Conservation (phyloP, 1,139 yeast species). For the Torulaspora pretoriensis region DNA sequence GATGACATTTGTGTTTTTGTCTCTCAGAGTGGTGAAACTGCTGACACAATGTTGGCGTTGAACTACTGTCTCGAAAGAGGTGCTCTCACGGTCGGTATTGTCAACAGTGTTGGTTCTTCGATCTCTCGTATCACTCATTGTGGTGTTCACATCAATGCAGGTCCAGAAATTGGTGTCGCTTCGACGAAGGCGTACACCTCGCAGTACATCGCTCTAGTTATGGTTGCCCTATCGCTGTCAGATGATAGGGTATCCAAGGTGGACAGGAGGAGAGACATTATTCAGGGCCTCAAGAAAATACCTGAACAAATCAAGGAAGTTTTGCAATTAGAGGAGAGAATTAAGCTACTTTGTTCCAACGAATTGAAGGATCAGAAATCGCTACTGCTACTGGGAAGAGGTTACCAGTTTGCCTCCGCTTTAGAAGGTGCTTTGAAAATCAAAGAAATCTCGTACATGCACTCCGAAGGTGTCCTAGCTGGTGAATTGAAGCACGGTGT, state of each 20-base stretch:
- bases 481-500: constrained; percentile 99
- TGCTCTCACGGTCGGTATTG: constrained; percentile 95
- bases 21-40: constrained; percentile 98
- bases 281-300: constrained; percentile 76
- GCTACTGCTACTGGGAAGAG: constrained; percentile 88
- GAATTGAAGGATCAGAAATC: constrained; percentile 79
- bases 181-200: constrained; percentile 99
- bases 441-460: constrained; percentile 98
- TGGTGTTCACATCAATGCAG: constrained; percentile 99
- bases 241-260: constrained; percentile 81
- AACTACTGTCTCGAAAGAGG: constrained; percentile 97
- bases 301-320: constrained; percentile 84
- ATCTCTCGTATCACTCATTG: constrained; percentile 96
- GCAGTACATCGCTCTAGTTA: constrained; percentile 92
- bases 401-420: constrained; percentile 96
- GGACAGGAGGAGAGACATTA: constrained; percentile 77
- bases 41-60: constrained; percentile 94
- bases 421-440: constrained; percentile 97
- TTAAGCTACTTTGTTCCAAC: constrained; percentile 69
- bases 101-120: constrained; percentile 89
- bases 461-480: constrained; percentile 97
- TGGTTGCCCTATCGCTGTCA: constrained; percentile 91
- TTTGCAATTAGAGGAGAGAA: constrained; percentile 64
- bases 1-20: constrained; percentile 98
- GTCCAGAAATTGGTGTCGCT: constrained; percentile 99